Conservation (phyloP, 345 rosid species). For the Lenwebbia sp. region DNA sequence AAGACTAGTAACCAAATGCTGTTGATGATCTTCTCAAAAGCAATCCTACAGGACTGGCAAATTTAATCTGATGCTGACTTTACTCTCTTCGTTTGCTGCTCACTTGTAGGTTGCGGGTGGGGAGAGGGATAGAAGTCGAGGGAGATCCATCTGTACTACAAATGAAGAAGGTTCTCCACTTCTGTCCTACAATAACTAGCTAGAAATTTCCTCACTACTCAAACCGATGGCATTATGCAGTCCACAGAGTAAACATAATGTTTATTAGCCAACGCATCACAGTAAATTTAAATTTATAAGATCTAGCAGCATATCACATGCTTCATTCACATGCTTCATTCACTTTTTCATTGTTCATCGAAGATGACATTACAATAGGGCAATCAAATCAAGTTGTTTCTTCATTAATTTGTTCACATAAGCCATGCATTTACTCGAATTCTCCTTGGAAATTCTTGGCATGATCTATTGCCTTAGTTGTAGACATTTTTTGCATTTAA, state of each 20-base stretch:
- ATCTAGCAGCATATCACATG: background rate
- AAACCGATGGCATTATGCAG: background rate
- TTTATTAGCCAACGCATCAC: background rate
- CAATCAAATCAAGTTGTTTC: background rate
- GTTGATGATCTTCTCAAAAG: background rate
- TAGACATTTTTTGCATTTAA: too few species aligned
- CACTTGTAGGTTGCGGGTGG: background rate
- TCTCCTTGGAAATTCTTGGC: too few species aligned
- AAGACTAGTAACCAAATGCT: background rate
- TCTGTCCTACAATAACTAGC: background rate
- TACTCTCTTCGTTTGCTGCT: background rate
- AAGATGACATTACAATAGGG: background rate
- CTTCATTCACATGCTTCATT: background rate
- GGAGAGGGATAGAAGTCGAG: background rate
- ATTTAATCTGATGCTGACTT: background rate
- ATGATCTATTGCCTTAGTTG: too few species aligned
- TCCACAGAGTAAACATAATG: background rate
- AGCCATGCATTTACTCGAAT: background rate
- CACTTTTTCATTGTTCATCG: background rate
- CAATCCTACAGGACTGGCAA: background rate
- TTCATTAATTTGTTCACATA: background rate
- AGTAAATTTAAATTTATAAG: background rate
- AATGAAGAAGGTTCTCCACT: background rate
- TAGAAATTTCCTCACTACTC: background rate
- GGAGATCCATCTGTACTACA: background rate